Conservation (phyloP, 2,329 filamentous ascomycete species). For the Fusarium concolor region DNA sequence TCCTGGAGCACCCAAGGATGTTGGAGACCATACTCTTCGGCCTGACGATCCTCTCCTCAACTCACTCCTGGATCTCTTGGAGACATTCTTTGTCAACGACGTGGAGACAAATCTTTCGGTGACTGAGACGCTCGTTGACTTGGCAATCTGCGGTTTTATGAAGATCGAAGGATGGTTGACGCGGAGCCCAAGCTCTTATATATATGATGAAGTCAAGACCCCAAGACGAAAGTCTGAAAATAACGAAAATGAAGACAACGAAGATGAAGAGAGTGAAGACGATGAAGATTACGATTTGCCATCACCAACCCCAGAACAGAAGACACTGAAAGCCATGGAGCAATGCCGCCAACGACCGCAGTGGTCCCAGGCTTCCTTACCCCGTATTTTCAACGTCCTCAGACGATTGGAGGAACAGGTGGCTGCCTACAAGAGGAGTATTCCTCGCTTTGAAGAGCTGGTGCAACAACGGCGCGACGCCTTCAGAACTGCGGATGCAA, state of each 20-base stretch:
- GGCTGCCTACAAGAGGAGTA: slow-evolving; percentile 68
- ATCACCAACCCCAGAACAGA: slow-evolving; percentile 41
- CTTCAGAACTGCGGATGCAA: slow-evolving; percentile 69
- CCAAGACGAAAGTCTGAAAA: slow-evolving; percentile 3
- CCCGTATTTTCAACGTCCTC: slow-evolving; percentile 67
- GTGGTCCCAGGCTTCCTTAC: slow-evolving; percentile 63
- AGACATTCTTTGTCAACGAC: slow-evolving; percentile 88
- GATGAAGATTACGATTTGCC: slow-evolving; percentile 35
- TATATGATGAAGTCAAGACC: slow-evolving; percentile 58
- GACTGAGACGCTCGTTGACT: slow-evolving; percentile 83
- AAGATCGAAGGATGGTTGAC: slow-evolving; percentile 91
- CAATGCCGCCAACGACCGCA: slow-evolving; percentile 65
- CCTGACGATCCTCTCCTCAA: slow-evolving; percentile 72
- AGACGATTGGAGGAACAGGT: slow-evolving; percentile 72
- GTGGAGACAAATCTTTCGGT: slow-evolving; percentile 91
- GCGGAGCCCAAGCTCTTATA: slow-evolving; percentile 73
- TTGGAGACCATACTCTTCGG: slow-evolving; percentile 70
- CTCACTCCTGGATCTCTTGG: slow-evolving; percentile 76
- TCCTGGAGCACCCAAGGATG: slow-evolving; percentile 71
- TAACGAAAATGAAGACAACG: slow-evolving; percentile 23
- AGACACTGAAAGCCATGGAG: slow-evolving; percentile 60
- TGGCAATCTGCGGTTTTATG: slow-evolving; percentile 87
- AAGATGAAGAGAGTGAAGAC: slow-evolving; percentile 31
- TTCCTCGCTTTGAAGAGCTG: slow-evolving; percentile 79
- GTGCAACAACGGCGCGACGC: slow-evolving; percentile 73